phyloP scores from a whole-genome alignment of 1,139 yeast genomes.

The Yamadazyma dendronema region DNA sequence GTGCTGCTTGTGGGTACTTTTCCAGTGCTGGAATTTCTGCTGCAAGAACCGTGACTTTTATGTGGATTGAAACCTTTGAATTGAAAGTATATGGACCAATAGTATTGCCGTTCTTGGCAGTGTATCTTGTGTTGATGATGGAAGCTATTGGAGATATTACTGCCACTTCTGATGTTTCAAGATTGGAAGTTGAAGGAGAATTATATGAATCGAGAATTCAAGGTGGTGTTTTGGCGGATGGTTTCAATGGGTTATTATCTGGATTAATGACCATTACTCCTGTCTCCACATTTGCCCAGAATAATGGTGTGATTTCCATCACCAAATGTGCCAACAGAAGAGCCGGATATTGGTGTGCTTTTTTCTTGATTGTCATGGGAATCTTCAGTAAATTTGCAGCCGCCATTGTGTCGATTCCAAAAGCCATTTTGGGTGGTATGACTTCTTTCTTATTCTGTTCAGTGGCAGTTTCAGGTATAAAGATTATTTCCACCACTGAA shows the following conservation, averaged over 20 bases:
- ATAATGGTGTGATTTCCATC: constrained; percentile 87
- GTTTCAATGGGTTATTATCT: constrained; percentile 66
- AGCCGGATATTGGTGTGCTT: constrained; percentile 89
- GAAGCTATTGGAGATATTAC: constrained; percentile 93
- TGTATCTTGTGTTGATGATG: constrained; percentile 77
- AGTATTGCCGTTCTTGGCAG: constrained; percentile 79
- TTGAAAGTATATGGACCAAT: constrained; percentile 77
- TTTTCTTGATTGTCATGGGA: constrained; percentile 81
- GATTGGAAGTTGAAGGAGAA: constrained; percentile 79
- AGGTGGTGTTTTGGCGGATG: constrained; percentile 89
- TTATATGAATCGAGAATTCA: constrained; percentile 80
- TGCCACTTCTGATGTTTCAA: constrained; percentile 87
- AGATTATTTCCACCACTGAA: constrained; percentile 70
- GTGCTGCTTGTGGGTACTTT: constrained; percentile 88
- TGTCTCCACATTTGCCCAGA: constrained; percentile 87
- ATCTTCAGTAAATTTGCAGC: constrained; percentile 87
- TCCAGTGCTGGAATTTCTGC: constrained; percentile 48
- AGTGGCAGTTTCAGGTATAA: constrained; percentile 86
- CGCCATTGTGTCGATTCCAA: constrained; percentile 81
- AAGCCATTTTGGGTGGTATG: constrained; percentile 88
- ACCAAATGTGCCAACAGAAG: constrained; percentile 86
- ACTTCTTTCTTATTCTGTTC: constrained; percentile 84
- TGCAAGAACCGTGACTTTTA: constrained; percentile 83
- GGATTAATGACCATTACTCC: constrained; percentile 79
- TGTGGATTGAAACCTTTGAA: constrained; percentile 85